Conservation (phyloP, 495 filamentous ascomycete species). For the Penicillium pulvis region DNA sequence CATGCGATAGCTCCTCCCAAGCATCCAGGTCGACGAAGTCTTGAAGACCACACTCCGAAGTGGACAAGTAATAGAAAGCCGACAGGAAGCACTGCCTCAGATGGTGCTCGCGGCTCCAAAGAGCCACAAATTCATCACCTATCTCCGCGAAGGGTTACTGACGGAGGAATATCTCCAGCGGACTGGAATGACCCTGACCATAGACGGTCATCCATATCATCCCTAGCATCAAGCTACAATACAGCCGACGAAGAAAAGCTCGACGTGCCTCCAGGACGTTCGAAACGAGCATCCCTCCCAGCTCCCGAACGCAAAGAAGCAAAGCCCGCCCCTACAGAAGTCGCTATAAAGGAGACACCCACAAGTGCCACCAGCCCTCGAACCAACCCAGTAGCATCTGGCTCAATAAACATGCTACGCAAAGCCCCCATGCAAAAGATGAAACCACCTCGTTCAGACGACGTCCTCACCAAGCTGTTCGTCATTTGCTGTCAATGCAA, state of each 20-base stretch:
- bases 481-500: conserved; percentile 82
- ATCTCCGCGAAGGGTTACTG: background rate
- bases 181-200: conserved; percentile 11
- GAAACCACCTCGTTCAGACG: conserved; percentile 30
- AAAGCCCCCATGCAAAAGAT: conserved; percentile 18
- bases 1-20: conserved; percentile 13
- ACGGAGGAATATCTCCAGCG: background rate
- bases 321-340: background rate
- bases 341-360: background rate
- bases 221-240: conserved; percentile 34
- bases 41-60: conserved; percentile 2
- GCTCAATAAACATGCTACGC: conserved; percentile 9
- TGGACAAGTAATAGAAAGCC: background rate
- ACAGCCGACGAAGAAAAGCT: conserved; percentile 40
- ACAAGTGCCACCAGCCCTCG: background rate
- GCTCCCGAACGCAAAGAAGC: background rate
- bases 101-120: background rate
- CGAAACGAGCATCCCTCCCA: conserved; percentile 1
- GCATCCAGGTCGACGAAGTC: conserved; percentile 15
- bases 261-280: conserved; percentile 14
- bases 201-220: conserved; percentile 19
- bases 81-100: background rate
- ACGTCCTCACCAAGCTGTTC: conserved; percentile 70
- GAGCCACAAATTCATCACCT: background rate
- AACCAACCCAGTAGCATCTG: conserved; percentile 3